Evolutionary conservation across 1,284 basidiomycete genomes (phyloP).

Genomic region (Ustilago xerochloae): DNA sequence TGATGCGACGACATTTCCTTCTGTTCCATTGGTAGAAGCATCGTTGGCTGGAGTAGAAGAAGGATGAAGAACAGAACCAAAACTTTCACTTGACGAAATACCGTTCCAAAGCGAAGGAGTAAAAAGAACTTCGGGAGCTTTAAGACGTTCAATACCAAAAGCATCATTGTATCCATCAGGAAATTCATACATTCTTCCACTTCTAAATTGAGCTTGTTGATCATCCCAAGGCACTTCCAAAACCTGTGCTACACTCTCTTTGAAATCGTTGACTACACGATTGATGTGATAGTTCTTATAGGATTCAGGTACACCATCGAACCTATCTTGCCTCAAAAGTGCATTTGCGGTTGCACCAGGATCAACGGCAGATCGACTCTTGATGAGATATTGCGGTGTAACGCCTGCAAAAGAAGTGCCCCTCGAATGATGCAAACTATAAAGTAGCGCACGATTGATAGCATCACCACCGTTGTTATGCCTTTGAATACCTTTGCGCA

Average conservation of each 20-base stretch:
- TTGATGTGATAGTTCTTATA: constrained; percentile 86
- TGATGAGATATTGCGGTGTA: constrained; percentile 81
- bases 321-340: constrained; percentile 61
- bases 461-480: constrained; percentile 62
- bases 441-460: constrained; percentile 41
- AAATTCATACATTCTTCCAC: constrained; percentile 82
- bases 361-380: constrained; percentile 77
- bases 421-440: constrained; percentile 51
- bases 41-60: constrained; percentile 13
- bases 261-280: constrained; percentile 90
- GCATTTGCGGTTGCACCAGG: constrained; percentile 75
- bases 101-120: constrained; percentile 76
- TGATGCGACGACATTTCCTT: not conserved
- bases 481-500: constrained; percentile 81
- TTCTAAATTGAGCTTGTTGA: constrained; percentile 70
- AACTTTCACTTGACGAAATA: constrained; percentile 26
- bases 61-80: constrained; percentile 20
- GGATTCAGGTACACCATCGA: constrained; percentile 74
- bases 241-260: constrained; percentile 86
- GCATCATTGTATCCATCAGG: constrained; percentile 90
- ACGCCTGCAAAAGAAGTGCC: constrained; percentile 39
- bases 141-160: constrained; percentile 84
- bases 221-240: constrained; percentile 89
- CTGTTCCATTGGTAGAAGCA: not conserved
- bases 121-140: constrained; percentile 90